Percentiles rank a stretch among this genome's conserved stretches.
phyloP scores from a whole-genome alignment of 441 rosid genomes.

The Melastoma candidum region DNA sequence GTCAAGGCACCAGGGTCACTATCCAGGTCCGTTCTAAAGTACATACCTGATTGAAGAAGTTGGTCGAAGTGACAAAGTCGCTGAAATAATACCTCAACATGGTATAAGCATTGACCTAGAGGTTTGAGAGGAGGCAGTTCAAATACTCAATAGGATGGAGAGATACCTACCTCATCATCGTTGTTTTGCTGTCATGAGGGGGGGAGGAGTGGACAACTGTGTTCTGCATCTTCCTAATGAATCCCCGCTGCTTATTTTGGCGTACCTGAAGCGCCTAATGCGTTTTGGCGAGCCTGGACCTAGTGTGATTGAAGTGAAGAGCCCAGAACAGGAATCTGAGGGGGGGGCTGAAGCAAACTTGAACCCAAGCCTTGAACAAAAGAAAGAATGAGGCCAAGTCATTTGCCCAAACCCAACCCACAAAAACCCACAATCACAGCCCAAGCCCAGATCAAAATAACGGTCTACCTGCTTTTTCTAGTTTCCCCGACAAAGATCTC shows the following conservation, averaged over 20 bases:
- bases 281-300: constrained; percentile 91
- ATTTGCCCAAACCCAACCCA: too few species aligned
- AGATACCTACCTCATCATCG: constrained; percentile 90
- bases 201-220: constrained; percentile 99
- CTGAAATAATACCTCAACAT: constrained; percentile 99
- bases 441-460: too few species aligned
- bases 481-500: too few species aligned
- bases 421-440: too few species aligned
- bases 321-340: constrained; percentile 36
- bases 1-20: constrained; percentile 97
- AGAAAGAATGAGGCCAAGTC: too few species aligned
- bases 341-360: too few species aligned
- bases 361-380: too few species aligned
- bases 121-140: constrained; percentile 99
- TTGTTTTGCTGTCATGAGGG: constrained; percentile 96
- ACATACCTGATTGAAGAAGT: constrained; percentile 99
- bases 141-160: constrained; percentile 87
- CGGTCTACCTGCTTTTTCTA: too few species aligned
- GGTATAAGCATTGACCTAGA: constrained; percentile 99
- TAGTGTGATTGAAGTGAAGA: constrained; percentile 40
- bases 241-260: constrained; percentile 96
- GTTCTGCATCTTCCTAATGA: constrained; percentile 91
- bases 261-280: constrained; percentile 95
- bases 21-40: constrained; percentile 88
- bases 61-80: constrained; percentile 93